These are phyloP conservation scores for Lanmaoa pseudosensibilis DNA, from an alignment of 768 basidiomycete species.

Conservation along the genomic window DNA sequence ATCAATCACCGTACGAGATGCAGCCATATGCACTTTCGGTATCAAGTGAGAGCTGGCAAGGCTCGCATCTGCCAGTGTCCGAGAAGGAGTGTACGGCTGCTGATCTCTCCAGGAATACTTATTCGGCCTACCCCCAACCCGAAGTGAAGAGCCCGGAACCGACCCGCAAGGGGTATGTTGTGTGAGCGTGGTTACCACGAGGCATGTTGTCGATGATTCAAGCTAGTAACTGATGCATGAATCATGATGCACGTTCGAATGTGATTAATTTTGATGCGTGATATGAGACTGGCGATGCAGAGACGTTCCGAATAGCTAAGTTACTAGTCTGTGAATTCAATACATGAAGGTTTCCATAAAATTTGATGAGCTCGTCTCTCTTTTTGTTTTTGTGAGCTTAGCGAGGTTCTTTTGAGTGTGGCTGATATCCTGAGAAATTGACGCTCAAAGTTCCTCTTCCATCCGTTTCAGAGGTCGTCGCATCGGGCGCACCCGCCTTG, in stretches of 20 bases:
- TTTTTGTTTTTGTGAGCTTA: neutral
- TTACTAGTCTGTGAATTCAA: no score
- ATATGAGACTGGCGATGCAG: neutral
- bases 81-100: constrained; percentile 7
- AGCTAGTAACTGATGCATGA: neutral
- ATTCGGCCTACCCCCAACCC: neutral
- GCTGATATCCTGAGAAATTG: constrained; percentile 31
- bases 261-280: neutral
- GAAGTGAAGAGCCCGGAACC: neutral
- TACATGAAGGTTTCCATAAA: neutral
- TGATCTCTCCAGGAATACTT: neutral
- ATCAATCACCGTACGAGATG: neutral
- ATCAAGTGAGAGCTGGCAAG: neutral
- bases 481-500: constrained; percentile 12
- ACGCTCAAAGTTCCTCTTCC: constrained; percentile 1
- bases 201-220: neutral
- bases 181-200: neutral
- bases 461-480: constrained; percentile 21
- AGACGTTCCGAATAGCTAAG: no score
- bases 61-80: neutral
- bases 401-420: constrained; percentile 1
- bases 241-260: neutral
- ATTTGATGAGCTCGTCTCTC: neutral
- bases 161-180: neutral
- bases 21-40: constrained; percentile 6